phyloP scores from a whole-genome alignment of 805 yeast genomes.

The Dipodascus geniculatus region DNA sequence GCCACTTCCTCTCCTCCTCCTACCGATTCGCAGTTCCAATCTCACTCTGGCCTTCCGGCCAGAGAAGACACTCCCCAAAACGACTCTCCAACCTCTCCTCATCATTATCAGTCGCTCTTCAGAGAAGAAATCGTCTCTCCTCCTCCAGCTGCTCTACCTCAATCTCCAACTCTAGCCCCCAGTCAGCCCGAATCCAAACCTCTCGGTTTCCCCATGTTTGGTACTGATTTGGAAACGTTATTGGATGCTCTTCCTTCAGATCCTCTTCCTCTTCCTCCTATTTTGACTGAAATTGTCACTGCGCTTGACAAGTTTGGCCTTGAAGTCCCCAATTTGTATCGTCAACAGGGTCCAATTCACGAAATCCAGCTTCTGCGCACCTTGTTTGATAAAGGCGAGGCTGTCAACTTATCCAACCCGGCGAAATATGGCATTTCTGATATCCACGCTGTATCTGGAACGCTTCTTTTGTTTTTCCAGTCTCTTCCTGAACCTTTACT shows the following conservation, averaged over 20 bases:
- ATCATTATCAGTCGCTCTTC: neutral
- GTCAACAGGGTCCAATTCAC: constrained; percentile 68
- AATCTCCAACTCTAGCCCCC: constrained; percentile 16
- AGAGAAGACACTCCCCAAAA: neutral
- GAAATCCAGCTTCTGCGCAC: constrained; percentile 64
- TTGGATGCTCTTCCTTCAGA: constrained; percentile 48
- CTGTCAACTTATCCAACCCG: constrained; percentile 40
- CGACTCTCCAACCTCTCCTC: neutral
- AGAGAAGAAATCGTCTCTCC: neutral
- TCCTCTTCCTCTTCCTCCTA: constrained; percentile 80
- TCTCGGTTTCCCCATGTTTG: constrained; percentile 46
- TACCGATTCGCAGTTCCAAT: neutral
- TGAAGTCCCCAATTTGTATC: constrained; percentile 79
- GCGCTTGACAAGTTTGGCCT: constrained; percentile 78
- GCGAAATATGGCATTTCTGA: constrained; percentile 55
- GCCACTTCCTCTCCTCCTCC: neutral
- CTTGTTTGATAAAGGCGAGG: constrained; percentile 58
- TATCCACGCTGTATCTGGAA: constrained; percentile 76
- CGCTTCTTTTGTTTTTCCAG: constrained; percentile 73
- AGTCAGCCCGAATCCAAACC: neutral
- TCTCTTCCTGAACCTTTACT: constrained; percentile 81
- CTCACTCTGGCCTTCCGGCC: neutral
- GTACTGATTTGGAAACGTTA: constrained; percentile 66
- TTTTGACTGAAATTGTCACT: constrained; percentile 79
- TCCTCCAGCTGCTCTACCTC: constrained; percentile 9